Evolutionary conservation across 768 basidiomycete genomes (phyloP).

Genomic region (Suillus discolor): DNA sequence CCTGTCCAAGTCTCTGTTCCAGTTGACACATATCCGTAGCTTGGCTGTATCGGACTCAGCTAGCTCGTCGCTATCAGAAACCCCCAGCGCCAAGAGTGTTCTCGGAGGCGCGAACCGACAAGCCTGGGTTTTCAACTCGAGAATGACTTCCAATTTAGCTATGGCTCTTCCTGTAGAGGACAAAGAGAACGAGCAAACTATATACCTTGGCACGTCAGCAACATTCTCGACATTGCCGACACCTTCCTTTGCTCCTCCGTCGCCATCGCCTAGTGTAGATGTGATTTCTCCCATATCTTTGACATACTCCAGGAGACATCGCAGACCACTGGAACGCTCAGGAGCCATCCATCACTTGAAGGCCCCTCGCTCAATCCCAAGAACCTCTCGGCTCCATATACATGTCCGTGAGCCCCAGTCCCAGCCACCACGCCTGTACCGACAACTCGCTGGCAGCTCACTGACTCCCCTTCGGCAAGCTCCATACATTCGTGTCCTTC

Average conservation of each 20-base stretch:
- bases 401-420: background rate
- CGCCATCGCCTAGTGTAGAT: slow-evolving; percentile 30
- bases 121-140: slow-evolving; percentile 6
- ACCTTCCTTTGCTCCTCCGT: slow-evolving; percentile 32
- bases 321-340: slow-evolving; percentile 34
- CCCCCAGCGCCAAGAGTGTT: background rate
- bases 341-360: slow-evolving; percentile 29
- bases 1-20: background rate
- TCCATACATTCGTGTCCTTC: slow-evolving; percentile 13
- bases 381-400: background rate
- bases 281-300: slow-evolving; percentile 25
- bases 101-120: slow-evolving; percentile 8
- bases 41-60: background rate
- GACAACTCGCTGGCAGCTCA: slow-evolving; percentile 19
- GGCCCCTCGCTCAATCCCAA: slow-evolving; percentile 17
- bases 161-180: slow-evolving; percentile 12
- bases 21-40: background rate
- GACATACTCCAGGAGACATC: slow-evolving; percentile 24
- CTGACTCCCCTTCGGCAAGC: slow-evolving; percentile 11
- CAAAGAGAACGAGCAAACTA: slow-evolving; percentile 21
- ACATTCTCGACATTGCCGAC: slow-evolving; percentile 30
- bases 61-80: background rate
- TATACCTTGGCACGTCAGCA: slow-evolving; percentile 21
- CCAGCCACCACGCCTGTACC: background rate
- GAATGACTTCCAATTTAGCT: slow-evolving; percentile 12